Percentiles rank a stretch among this genome's conserved stretches.
Conservation (phyloP, 352 stramenopile species). For the Globisporangium cystogenes region DNA sequence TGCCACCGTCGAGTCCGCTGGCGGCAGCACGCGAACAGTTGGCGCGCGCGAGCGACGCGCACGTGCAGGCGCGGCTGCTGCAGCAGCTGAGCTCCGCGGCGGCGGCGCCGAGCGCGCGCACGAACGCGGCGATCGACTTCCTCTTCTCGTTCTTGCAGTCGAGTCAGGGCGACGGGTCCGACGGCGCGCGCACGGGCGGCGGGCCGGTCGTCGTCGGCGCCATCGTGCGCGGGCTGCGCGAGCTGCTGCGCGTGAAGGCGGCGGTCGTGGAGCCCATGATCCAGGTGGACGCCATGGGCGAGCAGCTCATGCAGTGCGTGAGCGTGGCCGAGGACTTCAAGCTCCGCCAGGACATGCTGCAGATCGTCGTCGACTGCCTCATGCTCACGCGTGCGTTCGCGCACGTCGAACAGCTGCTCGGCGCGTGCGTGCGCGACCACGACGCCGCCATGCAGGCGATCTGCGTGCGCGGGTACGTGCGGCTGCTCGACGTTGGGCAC, state of each 20-base stretch:
- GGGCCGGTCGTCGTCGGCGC: constrained; percentile 51
- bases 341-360: constrained; percentile 65
- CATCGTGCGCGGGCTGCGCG: constrained; percentile 55
- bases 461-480: constrained; percentile 50
- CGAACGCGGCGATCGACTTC: constrained; percentile 67
- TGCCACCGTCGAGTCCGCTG: constrained; percentile 24
- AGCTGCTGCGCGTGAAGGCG: constrained; percentile 51
- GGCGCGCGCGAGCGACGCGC: constrained; percentile 30
- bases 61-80: constrained; percentile 62
- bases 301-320: constrained; percentile 75
- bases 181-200: constrained; percentile 18
- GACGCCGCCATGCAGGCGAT: constrained; percentile 48
- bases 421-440: constrained; percentile 47
- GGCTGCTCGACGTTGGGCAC: constrained; percentile 35
- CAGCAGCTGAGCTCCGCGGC: constrained; percentile 47
- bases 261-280: constrained; percentile 76
- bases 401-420: constrained; percentile 36
- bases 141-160: constrained; percentile 76
- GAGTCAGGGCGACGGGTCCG: constrained; percentile 26
- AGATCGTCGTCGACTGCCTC: constrained; percentile 68
- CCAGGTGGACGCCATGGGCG: constrained; percentile 69
- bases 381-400: constrained; percentile 30
- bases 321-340: constrained; percentile 73
- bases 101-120: constrained; percentile 34
- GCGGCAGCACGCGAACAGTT: constrained; percentile 35